Percentiles rank a stretch among this genome's conserved stretches.
These are phyloP conservation scores for Alternaria longipes DNA, from an alignment of 2,329 filamentous ascomycete genomes.

Conservation along the genomic window DNA sequence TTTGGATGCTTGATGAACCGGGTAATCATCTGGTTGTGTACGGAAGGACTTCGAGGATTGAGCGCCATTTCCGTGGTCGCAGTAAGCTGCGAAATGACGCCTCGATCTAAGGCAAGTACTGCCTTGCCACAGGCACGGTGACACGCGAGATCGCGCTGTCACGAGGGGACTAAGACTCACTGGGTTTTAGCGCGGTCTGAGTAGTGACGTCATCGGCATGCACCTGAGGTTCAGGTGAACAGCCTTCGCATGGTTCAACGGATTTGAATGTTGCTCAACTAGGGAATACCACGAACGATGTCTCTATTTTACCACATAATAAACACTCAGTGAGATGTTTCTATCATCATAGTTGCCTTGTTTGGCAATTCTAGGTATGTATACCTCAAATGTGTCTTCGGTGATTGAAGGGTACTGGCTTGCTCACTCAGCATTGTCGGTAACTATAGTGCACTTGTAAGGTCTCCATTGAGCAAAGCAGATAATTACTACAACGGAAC, in stretches of 20 bases:
- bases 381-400: background rate
- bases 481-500: background rate
- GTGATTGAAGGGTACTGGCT: background rate
- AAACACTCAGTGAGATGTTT: background rate
- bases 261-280: background rate
- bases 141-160: slow-evolving; percentile 30
- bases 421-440: background rate
- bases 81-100: slow-evolving; percentile 13
- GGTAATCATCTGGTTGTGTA: slow-evolving; percentile 61
- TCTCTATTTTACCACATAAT: background rate
- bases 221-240: background rate
- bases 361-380: too few relatives aligned
- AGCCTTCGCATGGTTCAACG: background rate
- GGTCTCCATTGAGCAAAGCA: background rate
- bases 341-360: too few relatives aligned
- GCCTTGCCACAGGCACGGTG: slow-evolving; percentile 11
- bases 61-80: slow-evolving; percentile 43
- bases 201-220: slow-evolving; percentile 3
- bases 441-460: background rate
- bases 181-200: background rate
- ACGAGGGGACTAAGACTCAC: slow-evolving; percentile 20
- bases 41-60: slow-evolving; percentile 53
- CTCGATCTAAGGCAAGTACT: slow-evolving; percentile 10
- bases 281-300: background rate
- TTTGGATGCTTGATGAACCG: slow-evolving; percentile 55